Conservation (phyloP, 352 stramenopile genomes). For the Pythium chondricola region DNA sequence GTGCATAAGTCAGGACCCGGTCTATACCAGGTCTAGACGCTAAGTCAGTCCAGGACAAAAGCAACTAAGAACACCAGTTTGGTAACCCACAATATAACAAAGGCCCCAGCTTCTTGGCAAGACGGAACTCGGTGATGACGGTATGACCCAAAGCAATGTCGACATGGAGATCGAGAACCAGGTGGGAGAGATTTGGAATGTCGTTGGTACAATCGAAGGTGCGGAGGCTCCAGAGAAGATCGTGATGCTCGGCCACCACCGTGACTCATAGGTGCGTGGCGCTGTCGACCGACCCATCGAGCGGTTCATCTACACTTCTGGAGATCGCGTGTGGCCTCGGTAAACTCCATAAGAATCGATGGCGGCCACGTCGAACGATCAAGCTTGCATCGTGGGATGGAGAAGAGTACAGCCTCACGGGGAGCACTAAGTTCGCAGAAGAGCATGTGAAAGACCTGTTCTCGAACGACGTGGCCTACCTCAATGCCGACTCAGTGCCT, state of each 20-base stretch:
- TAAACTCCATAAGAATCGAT: slow-evolving; percentile 52
- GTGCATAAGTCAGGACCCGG: no score
- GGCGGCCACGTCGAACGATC: slow-evolving; percentile 65
- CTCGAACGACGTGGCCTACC: slow-evolving; percentile 58
- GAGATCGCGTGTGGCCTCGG: slow-evolving; percentile 76
- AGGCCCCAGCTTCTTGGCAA: slow-evolving; percentile 48
- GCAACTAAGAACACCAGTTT: no score
- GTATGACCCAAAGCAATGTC: slow-evolving; percentile 44
- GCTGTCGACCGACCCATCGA: slow-evolving; percentile 82
- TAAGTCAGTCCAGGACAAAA: no score
- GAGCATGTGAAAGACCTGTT: slow-evolving; percentile 42
- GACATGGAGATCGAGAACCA: slow-evolving; percentile 70
- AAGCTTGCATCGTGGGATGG: slow-evolving; percentile 79
- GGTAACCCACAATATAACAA: no score
- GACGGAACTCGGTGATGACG: slow-evolving; percentile 59
- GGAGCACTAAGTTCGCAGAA: slow-evolving; percentile 78
- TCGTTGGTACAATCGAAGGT: slow-evolving; percentile 74
- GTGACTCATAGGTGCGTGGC: slow-evolving; percentile 87
- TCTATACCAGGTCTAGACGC: no score
- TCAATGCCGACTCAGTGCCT: slow-evolving; percentile 76
- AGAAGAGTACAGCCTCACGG: slow-evolving; percentile 80
- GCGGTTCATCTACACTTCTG: slow-evolving; percentile 62
- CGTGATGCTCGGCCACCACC: slow-evolving; percentile 84
- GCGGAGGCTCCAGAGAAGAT: slow-evolving; percentile 43
- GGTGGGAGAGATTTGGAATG: slow-evolving; percentile 78